Conservation (phyloP, 805 yeast genomes). For the Scheffersomyces spartinae region DNA sequence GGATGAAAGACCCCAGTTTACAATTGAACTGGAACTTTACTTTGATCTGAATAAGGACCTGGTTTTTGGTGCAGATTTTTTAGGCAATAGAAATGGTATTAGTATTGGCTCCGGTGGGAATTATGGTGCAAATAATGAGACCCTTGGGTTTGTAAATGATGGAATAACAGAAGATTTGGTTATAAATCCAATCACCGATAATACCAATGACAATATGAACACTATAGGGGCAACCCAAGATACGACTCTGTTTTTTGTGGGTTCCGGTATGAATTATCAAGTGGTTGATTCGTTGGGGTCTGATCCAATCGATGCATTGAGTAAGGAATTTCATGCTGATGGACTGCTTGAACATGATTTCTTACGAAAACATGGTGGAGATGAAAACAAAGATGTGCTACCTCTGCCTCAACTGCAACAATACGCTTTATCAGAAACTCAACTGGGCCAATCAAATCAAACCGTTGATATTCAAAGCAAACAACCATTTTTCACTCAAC, state of each 20-base stretch:
- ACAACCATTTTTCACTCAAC: no score
- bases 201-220: no score
- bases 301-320: not conserved
- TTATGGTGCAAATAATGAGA: slow-evolving; percentile 2
- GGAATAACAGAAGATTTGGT: no score
- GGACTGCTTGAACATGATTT: no score
- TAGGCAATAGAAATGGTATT: slow-evolving; percentile 1
- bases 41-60: slow-evolving; percentile 7
- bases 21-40: slow-evolving; percentile 20
- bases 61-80: slow-evolving; percentile 1
- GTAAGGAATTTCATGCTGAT: slow-evolving; percentile 1
- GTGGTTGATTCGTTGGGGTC: no score
- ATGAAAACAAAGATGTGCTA: slow-evolving; percentile 3
- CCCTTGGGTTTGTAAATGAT: not conserved
- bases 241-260: no score
- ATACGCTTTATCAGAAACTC: slow-evolving; percentile 4
- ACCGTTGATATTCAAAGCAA: slow-evolving; percentile 1
- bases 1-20: slow-evolving; percentile 26
- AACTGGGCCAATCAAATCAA: slow-evolving; percentile 2
- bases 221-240: no score
- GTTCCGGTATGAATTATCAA: no score
- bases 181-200: no score
- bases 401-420: slow-evolving; percentile 2
- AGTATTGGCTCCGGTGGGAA: slow-evolving; percentile 1
- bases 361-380: no score